Evolutionary conservation across 305 asterid species (phyloP), one percentile per base, ranked within the genome.

Genomic region (Plantago coronopus): DNA sequence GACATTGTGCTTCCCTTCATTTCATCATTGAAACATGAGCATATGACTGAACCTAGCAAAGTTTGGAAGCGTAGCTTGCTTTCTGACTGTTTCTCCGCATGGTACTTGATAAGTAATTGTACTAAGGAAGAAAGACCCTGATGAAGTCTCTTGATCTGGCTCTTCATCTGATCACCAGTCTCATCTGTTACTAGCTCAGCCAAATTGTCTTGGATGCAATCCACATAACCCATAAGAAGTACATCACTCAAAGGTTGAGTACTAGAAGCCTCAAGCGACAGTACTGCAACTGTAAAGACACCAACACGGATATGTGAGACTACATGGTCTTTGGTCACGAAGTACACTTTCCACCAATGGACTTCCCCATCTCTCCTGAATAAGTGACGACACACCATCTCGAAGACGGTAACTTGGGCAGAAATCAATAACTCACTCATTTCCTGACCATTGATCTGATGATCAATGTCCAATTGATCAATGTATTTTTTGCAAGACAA

Each of bases 191-290:
- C 55, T 11, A 20, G 29, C 12, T 49, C 55, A 20, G 15, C 20
- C 31, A 49, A 15, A 12, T 49, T 49, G 55, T 19, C 55, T 11
- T 49, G 55, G 13, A 49, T 49, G 29, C 55, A 49, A 23, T 49
- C 55, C 1, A 5, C 29, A 49, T 20, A 50, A 3, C 37, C 2
- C 37, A 50, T 21, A 17, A 50, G 17, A 17, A 21, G 37, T 4
- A 3, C 57, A 50, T 50, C 37, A 50, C 11, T 22, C 37, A 50
- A 22, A 22, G 22, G 56, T 21, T 17, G 31, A 25, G 31, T 17
- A 13, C 10, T 9, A 21, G 37, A 22, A 18, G 9, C 37, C 3
- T 50, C 57, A 12, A 50, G 18, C 14, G 57, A 22, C 16, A 22
- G 14, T 22, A 12, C 31, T 7, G 12, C 23, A 22, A 14, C 57